These are phyloP conservation scores for Ustilago sp. DNA, from an alignment of 1,284 basidiomycete species.

Conservation along the genomic window DNA sequence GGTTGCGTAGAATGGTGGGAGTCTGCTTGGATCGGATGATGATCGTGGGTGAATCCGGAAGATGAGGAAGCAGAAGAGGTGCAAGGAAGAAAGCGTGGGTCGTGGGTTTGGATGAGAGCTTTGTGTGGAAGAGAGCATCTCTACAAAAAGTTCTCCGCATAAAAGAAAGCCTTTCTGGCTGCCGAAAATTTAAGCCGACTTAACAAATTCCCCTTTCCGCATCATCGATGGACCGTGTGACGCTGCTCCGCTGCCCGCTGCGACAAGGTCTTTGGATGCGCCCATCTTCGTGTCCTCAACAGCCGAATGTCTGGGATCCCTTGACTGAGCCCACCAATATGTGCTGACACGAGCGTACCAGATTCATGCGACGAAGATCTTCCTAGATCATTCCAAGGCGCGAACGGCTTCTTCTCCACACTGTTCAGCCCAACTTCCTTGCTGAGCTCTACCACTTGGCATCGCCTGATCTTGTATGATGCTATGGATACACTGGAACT, in stretches of 20 bases:
- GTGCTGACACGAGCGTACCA: neutral
- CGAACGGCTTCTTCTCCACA: no score
- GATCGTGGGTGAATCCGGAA: neutral
- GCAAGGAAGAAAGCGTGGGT: neutral
- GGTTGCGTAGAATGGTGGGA: neutral
- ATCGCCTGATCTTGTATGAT: no score
- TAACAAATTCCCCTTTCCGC: neutral
- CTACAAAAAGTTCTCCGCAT: neutral
- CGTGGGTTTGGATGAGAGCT: neutral
- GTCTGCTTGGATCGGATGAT: neutral
- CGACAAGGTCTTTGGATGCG: neutral
- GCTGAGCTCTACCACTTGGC: no score
- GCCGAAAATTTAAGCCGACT: neutral
- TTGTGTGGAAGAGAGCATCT: neutral
- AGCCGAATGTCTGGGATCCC: neutral
- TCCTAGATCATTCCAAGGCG: neutral
- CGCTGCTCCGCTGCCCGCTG: neutral
- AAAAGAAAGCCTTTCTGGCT: neutral
- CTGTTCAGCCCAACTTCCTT: no score
- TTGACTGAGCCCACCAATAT: neutral
- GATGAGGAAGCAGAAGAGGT: neutral
- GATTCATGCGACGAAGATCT: neutral
- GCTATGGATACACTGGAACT: no score
- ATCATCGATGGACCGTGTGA: neutral
- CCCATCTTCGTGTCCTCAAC: neutral